Conservation (phyloP, 192 early-diverging fungal species). For the Linnemannia elongata region DNA sequence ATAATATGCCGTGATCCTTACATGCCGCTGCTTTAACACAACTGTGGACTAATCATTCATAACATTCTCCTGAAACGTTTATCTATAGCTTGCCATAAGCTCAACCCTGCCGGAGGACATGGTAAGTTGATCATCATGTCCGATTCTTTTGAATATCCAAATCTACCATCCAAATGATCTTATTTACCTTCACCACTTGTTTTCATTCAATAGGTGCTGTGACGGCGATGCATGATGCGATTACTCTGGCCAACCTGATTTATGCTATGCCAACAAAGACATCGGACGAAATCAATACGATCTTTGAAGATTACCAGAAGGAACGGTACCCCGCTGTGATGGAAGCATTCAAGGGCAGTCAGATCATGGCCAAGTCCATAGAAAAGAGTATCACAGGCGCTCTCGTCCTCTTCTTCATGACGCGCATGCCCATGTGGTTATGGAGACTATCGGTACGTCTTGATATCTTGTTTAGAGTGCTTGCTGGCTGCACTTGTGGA, state of each 20-base stretch:
- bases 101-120: neutral
- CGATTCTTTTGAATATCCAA: neutral
- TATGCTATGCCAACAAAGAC: neutral
- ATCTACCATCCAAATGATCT: neutral
- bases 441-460: too few species aligned
- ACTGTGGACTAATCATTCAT: neutral
- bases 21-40: neutral
- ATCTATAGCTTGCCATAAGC: conserved; percentile 13
- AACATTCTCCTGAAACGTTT: neutral
- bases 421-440: too few species aligned
- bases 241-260: conserved; percentile 4
- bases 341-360: conserved; percentile 4
- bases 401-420: too few species aligned
- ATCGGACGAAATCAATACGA: neutral
- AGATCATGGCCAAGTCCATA: neutral
- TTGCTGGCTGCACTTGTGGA: too few species aligned
- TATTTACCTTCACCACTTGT: neutral
- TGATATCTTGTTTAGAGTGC: too few species aligned
- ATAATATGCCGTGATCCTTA: neutral
- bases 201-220: neutral
- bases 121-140: neutral
- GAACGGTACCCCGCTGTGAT: conserved; percentile 20
- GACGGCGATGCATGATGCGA: conserved; percentile 12
- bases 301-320: conserved; percentile 5
- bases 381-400: neutral